Evolutionary conservation across 2,329 filamentous ascomycete genomes (phyloP).

Genomic region (Pestalotiopsis sp.): DNA sequence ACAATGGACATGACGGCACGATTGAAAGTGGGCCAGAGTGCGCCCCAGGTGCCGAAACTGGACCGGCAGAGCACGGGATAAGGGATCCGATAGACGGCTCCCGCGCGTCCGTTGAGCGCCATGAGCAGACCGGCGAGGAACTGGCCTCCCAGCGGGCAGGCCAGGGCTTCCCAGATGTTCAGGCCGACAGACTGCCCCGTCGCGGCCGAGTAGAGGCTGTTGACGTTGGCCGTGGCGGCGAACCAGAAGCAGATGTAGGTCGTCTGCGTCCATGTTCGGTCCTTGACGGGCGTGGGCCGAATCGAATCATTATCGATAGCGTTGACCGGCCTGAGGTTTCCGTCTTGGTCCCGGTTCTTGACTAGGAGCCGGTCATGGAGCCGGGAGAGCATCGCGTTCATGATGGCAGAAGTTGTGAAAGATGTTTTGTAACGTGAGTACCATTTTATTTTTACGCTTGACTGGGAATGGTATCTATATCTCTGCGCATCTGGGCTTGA

Average conservation of each 20-base stretch:
- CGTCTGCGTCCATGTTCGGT: conserved; percentile 42
- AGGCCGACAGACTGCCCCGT: conserved; percentile 44
- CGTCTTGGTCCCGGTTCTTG: conserved; percentile 4
- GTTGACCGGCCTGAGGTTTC: conserved; percentile 23
- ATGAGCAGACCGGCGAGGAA: conserved; percentile 42
- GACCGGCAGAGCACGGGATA: conserved; percentile 44
- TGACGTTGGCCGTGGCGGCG: conserved; percentile 39
- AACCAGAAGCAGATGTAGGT: conserved; percentile 48
- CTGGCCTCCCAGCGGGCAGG: conserved; percentile 42
- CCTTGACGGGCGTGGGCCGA: conserved; percentile 37
- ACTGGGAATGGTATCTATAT: too few relatives aligned
- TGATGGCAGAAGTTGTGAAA: not conserved
- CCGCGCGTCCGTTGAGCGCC: conserved; percentile 43
- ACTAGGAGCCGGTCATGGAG: not conserved
- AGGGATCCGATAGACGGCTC: conserved; percentile 45
- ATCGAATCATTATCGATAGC: conserved; percentile 43
- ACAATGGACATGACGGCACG: conserved; percentile 47
- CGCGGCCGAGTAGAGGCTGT: conserved; percentile 40
- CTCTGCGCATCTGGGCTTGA: too few relatives aligned
- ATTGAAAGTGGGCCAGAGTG: conserved; percentile 46
- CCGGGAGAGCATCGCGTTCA: not conserved
- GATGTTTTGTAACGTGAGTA: not conserved
- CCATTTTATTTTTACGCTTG: too few relatives aligned
- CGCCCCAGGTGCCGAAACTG: conserved; percentile 46
- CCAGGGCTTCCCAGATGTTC: conserved; percentile 51